These are phyloP conservation scores for Primulina tabacum DNA, from an alignment of 257 asterid genomes.

Conservation along the genomic window DNA sequence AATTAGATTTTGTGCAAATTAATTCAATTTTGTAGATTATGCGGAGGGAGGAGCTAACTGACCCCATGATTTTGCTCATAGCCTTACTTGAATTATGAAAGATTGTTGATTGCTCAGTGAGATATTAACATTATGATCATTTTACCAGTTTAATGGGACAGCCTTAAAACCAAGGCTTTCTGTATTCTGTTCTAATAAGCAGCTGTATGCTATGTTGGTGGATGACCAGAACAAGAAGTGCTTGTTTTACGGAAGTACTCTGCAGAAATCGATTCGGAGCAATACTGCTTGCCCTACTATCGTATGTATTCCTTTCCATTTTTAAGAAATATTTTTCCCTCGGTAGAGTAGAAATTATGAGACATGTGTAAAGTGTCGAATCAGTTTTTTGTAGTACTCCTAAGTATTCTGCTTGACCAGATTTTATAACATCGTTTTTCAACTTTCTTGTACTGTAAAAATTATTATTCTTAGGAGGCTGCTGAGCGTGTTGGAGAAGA, in stretches of 20 bases:
- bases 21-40: background rate
- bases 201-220: slow-evolving; percentile 70
- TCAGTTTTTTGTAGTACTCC: background rate
- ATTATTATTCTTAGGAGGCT: slow-evolving; percentile 58
- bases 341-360: background rate
- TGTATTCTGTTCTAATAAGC: slow-evolving; percentile 81
- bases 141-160: slow-evolving; percentile 70
- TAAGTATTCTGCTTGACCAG: background rate
- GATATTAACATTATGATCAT: background rate
- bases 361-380: background rate
- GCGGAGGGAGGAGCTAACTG: too few species aligned
- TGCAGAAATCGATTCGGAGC: slow-evolving; percentile 61
- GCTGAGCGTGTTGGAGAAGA: slow-evolving; percentile 77
- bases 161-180: slow-evolving; percentile 77
- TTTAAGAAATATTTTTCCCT: background rate
- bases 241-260: slow-evolving; percentile 70
- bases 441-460: background rate
- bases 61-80: too few species aligned
- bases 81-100: background rate
- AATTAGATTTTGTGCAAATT: background rate
- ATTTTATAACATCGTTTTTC: background rate
- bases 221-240: slow-evolving; percentile 82
- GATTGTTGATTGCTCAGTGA: slow-evolving; percentile 5
- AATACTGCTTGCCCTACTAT: slow-evolving; percentile 56
- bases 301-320: slow-evolving; percentile 37